A percentile compares a stretch with the other conserved stretches of the same genome.
These are phyloP conservation scores for Boletus sp. DNA, from an alignment of 768 basidiomycete genomes.

Conservation along the genomic window DNA sequence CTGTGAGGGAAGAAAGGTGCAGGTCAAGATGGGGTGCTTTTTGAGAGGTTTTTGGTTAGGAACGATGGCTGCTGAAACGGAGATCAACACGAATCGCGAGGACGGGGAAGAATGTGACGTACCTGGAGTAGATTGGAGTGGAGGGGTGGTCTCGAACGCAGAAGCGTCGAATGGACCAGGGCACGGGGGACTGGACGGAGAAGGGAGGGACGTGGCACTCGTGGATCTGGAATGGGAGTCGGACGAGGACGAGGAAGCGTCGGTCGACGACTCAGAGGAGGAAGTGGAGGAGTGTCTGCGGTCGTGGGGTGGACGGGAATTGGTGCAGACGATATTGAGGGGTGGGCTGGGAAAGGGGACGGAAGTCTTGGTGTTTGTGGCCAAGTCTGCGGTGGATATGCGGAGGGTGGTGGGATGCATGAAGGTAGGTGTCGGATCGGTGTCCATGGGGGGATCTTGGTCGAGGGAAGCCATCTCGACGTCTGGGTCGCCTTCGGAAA, in stretches of 20 bases:
- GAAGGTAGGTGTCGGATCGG: constrained; percentile 26
- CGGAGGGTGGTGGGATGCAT: constrained; percentile 40
- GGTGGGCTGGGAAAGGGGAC: constrained; percentile 12
- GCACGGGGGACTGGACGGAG: constrained; percentile 19
- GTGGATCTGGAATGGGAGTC: constrained; percentile 21
- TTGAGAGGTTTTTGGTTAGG: constrained; percentile 7
- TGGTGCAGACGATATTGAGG: constrained; percentile 10
- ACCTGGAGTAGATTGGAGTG: constrained; percentile 4
- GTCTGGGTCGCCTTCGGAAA: constrained; percentile 24
- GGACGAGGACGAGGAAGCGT: constrained; percentile 22
- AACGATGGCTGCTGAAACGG: constrained; percentile 7
- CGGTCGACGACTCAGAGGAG: constrained; percentile 22
- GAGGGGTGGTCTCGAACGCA: neutral
- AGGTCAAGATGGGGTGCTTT: constrained; percentile 42
- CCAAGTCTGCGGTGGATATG: constrained; percentile 24
- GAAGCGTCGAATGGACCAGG: neutral
- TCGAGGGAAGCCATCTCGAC: constrained; percentile 31
- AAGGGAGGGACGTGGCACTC: constrained; percentile 30
- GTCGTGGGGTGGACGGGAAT: constrained; percentile 15
- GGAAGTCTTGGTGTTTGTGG: constrained; percentile 6
- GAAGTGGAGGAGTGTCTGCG: constrained; percentile 31
- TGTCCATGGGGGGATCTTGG: constrained; percentile 26
- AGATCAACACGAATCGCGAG: neutral
- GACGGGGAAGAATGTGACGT: neutral
- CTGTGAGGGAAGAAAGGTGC: constrained; percentile 48